Base-by-base conservation (phyloP, 202 grass and related monocot genomes). In the Bolboschoenoplectus hybrid region DNA sequence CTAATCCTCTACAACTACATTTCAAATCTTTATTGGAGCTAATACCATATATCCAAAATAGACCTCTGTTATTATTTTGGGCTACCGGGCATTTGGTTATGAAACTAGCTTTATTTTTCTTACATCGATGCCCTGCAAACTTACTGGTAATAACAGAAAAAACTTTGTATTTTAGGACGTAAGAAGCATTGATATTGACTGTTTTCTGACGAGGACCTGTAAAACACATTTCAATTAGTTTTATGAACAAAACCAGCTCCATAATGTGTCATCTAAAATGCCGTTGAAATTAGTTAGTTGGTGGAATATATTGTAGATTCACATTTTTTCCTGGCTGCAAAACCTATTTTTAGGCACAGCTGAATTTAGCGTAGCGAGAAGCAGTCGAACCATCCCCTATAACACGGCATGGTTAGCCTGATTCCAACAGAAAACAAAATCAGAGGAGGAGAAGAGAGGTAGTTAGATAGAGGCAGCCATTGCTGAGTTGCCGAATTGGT, bases 311-410 rank as follows among this genome's bases (percentile, higher is more conserved):
- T n/a, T 41, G 3, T 14, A 34, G 12, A 53, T 40, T 43, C 1
- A 49, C 63, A 66, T 67, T 36, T 16, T 26, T 67, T 65, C 45
- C 39, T 20, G 13, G n/a, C 43, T 52, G 9, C 60, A 67, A 16
- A 4, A 12, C 4, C 85, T 81, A 81, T 81, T 55, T 67, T 87
- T 86, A 86, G 74, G 53, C 74, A 86, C 13, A 52, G 16, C 58
- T 67, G 45, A 63, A 78, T 80, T 39, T 51, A 64, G 62, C 16
- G 2, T 60, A 7, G 58, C 51, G 66, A 81, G 45, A 81, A 46
- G 67, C 77, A 53, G 77, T 81, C 35, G 35, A 87, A 67, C 57
- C 51, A 5, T 69, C 75, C 11, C 65, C 74, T 56, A 69, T 68
- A 53, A 71, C 81, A 49, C 46, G 44, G 82, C 26, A 66, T 82